These are phyloP conservation scores for Margaritispora aquatica DNA, from an alignment of 495 filamentous ascomycete genomes.

Conservation along the genomic window DNA sequence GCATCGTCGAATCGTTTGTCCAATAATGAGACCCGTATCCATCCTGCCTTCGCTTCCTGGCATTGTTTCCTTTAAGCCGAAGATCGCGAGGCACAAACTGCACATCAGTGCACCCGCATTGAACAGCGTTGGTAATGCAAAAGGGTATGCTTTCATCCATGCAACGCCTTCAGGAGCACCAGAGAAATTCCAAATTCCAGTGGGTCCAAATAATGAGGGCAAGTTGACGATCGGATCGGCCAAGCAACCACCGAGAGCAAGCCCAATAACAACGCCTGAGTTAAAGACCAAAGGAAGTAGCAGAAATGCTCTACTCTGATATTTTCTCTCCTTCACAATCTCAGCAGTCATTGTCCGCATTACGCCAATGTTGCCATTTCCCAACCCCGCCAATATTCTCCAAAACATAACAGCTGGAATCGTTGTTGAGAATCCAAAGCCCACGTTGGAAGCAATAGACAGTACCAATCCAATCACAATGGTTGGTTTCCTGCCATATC, in stretches of 20 bases:
- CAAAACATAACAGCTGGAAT: slow-evolving; percentile 65
- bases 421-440: slow-evolving; percentile 67
- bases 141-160: slow-evolving; percentile 65
- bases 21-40: slow-evolving; percentile 24
- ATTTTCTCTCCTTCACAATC: slow-evolving; percentile 52
- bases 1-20: slow-evolving; percentile 6
- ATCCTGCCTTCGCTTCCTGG: slow-evolving; percentile 25
- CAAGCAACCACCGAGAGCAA: slow-evolving; percentile 44
- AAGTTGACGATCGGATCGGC: slow-evolving; percentile 64
- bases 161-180: slow-evolving; percentile 35
- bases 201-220: slow-evolving; percentile 57
- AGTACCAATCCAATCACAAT: slow-evolving; percentile 65
- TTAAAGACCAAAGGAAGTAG: slow-evolving; percentile 80
- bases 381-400: slow-evolving; percentile 58
- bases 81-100: slow-evolving; percentile 48
- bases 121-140: slow-evolving; percentile 69
- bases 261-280: slow-evolving; percentile 57
- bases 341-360: slow-evolving; percentile 77
- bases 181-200: slow-evolving; percentile 29
- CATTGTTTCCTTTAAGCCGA: slow-evolving; percentile 60
- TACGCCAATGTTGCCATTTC: slow-evolving; percentile 75
- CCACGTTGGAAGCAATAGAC: slow-evolving; percentile 60
- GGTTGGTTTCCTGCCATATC: slow-evolving; percentile 66
- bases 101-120: slow-evolving; percentile 58
- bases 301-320: slow-evolving; percentile 69